Percentiles rank a stretch among this genome's conserved stretches.
Conservation (phyloP, 306 rosid genomes). For the Gynostemma pentaphyllum region DNA sequence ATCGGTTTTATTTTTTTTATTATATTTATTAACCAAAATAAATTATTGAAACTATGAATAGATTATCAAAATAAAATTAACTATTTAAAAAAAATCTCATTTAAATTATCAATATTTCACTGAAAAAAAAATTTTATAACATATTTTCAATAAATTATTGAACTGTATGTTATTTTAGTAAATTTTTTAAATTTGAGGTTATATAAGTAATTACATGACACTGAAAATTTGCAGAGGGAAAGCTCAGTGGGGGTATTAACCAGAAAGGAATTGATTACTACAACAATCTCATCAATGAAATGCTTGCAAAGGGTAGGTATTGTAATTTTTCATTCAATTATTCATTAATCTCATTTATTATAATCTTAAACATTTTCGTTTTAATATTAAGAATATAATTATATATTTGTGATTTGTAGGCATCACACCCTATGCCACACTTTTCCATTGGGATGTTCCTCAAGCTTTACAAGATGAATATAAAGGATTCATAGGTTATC, state of each 20-base stretch:
- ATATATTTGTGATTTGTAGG: slow-evolving; percentile 18
- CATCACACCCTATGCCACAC: slow-evolving; percentile 38
- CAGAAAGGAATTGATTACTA: slow-evolving; percentile 42
- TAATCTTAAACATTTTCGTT: too few relatives aligned
- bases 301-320: slow-evolving; percentile 31
- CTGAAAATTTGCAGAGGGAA: slow-evolving; percentile 50
- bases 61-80: too few relatives aligned
- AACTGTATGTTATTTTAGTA: too few relatives aligned
- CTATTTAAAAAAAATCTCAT: too few relatives aligned
- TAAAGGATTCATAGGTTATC: slow-evolving; percentile 33
- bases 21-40: too few relatives aligned
- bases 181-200: too few relatives aligned
- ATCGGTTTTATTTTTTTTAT: too few relatives aligned
- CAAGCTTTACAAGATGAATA: slow-evolving; percentile 44
- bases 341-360: background rate
- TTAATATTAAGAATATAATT: background rate
- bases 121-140: too few relatives aligned
- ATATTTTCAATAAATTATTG: too few relatives aligned
- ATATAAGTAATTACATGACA: too few relatives aligned
- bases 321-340: background rate
- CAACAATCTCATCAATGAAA: slow-evolving; percentile 50
- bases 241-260: slow-evolving; percentile 45
- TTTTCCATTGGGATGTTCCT: slow-evolving; percentile 62
- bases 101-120: too few relatives aligned
- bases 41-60: too few relatives aligned